phyloP scores from a whole-genome alignment of 768 basidiomycete genomes.

The Mycena epipterygia region DNA sequence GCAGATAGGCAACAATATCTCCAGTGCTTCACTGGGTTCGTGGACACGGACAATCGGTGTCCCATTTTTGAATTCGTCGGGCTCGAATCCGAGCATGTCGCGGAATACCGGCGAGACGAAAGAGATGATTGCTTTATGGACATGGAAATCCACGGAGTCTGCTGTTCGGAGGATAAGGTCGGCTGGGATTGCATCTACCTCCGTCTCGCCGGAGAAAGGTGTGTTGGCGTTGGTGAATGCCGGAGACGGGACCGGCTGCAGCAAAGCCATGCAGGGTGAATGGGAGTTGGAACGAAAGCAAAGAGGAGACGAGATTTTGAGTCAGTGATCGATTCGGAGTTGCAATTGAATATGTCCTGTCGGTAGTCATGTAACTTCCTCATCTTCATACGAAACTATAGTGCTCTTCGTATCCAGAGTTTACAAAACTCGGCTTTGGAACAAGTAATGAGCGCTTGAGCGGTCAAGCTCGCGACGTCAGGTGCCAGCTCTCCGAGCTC shows the following conservation, averaged over 20 bases:
- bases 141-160: neutral
- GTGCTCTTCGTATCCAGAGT: no score
- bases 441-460: no score
- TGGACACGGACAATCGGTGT: neutral
- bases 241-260: neutral
- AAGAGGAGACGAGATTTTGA: neutral
- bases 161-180: slow-evolving; percentile 8
- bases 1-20: neutral
- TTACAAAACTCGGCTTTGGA: no score
- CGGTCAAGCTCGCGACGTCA: no score
- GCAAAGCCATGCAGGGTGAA: neutral
- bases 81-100: neutral
- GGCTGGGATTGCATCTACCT: neutral
- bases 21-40: neutral
- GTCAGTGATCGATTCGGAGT: no score
- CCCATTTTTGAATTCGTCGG: neutral
- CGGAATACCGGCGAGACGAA: neutral
- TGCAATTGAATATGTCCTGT: no score
- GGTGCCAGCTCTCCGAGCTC: no score
- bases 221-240: neutral
- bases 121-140: neutral
- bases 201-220: neutral
- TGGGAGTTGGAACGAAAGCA: no score
- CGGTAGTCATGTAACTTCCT: no score
- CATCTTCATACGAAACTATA: no score